Conservation (phyloP, 306 rosid genomes). For the Pueraria montana region DNA sequence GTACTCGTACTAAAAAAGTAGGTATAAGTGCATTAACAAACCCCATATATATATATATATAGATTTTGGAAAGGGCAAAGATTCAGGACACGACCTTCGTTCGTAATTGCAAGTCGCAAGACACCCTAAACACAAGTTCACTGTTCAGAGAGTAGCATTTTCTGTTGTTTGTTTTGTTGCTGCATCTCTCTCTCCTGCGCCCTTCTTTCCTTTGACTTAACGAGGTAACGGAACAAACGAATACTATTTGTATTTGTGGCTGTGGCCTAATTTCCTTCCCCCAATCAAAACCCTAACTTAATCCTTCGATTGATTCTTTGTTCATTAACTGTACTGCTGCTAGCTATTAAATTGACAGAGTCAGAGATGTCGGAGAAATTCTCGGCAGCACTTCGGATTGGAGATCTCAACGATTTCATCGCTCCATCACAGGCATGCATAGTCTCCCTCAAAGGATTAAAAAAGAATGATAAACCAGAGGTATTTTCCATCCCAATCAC, state of each 20-base stretch:
- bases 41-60: too few relatives aligned
- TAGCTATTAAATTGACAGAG: background rate
- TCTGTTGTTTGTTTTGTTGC: background rate
- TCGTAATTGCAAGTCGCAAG: too few relatives aligned
- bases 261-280: background rate
- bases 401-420: slow-evolving; percentile 91
- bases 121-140: background rate
- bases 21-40: too few relatives aligned
- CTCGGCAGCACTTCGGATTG: slow-evolving; percentile 89
- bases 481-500: slow-evolving; percentile 29
- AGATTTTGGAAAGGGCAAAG: too few relatives aligned
- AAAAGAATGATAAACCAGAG: slow-evolving; percentile 71
- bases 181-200: background rate
- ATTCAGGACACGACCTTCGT: too few relatives aligned
- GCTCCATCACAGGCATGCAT: slow-evolving; percentile 95
- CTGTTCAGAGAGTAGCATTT: background rate
- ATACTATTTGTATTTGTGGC: background rate
- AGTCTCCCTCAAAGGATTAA: slow-evolving; percentile 87
- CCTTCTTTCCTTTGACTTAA: slow-evolving; percentile 25
- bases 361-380: slow-evolving; percentile 85
- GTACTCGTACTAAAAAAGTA: too few relatives aligned
- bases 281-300: slow-evolving; percentile 45
- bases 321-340: background rate
- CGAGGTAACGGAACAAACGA: background rate
- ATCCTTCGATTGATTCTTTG: background rate